Percentiles rank a stretch among this genome's conserved stretches.
Evolutionary conservation across 2,329 filamentous ascomycete species (phyloP).

Genomic region (Aspergillus novofumigatus): DNA sequence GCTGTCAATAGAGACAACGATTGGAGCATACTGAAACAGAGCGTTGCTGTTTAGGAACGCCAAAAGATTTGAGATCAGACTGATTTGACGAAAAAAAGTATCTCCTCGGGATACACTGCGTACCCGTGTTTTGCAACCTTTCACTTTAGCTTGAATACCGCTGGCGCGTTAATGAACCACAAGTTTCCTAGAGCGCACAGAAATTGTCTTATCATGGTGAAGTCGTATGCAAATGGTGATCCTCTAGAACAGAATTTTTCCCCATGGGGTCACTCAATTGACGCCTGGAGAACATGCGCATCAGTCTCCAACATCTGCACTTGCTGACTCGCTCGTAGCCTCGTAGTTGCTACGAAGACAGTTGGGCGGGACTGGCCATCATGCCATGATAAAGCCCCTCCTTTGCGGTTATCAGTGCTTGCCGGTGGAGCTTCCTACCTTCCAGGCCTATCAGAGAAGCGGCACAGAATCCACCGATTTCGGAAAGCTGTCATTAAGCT

Average conservation of each 20-base stretch:
- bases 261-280: not conserved
- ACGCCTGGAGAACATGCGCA: not conserved
- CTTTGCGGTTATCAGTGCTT: not conserved
- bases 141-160: not conserved
- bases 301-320: not conserved
- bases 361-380: not conserved
- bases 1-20: not conserved
- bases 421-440: not conserved
- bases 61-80: not conserved
- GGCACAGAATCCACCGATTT: not conserved
- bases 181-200: not conserved
- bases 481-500: not conserved
- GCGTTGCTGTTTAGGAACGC: not conserved
- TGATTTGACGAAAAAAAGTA: not conserved
- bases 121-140: not conserved
- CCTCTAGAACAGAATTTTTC: not conserved
- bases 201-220: not conserved
- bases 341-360: not conserved
- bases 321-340: not conserved
- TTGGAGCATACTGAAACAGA: not conserved
- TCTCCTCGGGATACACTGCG: not conserved
- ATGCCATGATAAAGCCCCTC: not conserved
- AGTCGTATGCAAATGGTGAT: not conserved
- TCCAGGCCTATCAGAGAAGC: not conserved
- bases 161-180: not conserved